Evolutionary conservation across 208 protist species (phyloP), one percentile per base, ranked within the genome.

Genomic region (Wallacemonas sp.): DNA sequence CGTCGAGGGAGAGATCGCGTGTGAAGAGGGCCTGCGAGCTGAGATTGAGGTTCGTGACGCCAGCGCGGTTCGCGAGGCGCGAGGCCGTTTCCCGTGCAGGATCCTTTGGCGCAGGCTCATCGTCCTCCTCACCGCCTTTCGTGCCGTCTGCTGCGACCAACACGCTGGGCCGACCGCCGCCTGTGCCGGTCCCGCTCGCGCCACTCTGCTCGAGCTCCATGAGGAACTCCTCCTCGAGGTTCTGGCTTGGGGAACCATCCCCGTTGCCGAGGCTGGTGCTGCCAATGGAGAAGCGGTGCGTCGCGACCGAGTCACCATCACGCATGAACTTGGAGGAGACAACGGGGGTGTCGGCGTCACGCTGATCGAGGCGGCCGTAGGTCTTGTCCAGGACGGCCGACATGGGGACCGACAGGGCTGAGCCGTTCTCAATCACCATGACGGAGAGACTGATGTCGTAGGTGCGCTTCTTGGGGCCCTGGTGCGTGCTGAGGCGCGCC

Each of bases 391-490:
- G 77, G 38, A 96, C 71, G 11, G 81, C 66, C 17, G 81, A 76
- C 41, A 96, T 78, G n/a, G 90, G 87, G 29, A 93, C 80, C 26
- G 76, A 81, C 17, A 88, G 71, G 24, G 81, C 83, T 19, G 74
- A 70, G 55, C 90, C 87, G 67, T 96, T 91, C 36, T 96, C 84
- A 55, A 96, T 96, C 55, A 96, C 83, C 79, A 96, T 85, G 24
- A 96, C 90, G 21, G 85, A 92, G 65, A 96, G 77, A 17, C 80
- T 89, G 34, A 96, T 84, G 17, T 85, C 79, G 61, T 93, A 93
- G 1, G 56, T 29, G 19, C 48, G 64, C 14, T 26, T 21, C 14
- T 17, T 41, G 17, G 39, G 64, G 49, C 8, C 58, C 29, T 27
- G 65, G 72, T 58, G 67, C 54, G 32, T 48, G 49, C 32, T 38